These are phyloP conservation scores for Fusarium napiforme DNA, from an alignment of 2,329 filamentous ascomycete genomes.

Conservation along the genomic window DNA sequence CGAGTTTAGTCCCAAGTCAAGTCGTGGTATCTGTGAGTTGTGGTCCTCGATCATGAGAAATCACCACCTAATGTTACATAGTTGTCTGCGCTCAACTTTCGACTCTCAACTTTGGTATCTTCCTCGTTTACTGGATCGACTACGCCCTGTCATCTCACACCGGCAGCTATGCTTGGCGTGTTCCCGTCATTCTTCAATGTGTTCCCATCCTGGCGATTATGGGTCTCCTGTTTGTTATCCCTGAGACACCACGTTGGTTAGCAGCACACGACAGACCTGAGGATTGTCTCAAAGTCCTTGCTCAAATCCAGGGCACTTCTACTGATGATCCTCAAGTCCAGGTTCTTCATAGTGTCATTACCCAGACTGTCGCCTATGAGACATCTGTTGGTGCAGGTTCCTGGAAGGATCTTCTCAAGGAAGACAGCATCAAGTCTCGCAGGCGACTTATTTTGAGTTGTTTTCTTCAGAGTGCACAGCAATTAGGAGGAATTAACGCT, in stretches of 20 bases:
- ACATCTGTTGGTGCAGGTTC: constrained; percentile 45
- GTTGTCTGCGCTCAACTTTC: constrained; percentile 59
- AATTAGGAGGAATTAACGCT: constrained; percentile 61
- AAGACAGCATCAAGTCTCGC: constrained; percentile 49
- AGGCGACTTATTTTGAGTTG: constrained; percentile 49
- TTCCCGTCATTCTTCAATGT: constrained; percentile 56
- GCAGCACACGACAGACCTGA: constrained; percentile 52
- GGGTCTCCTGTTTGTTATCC: constrained; percentile 51
- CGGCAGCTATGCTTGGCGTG: constrained; percentile 52
- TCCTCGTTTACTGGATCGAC: constrained; percentile 59
- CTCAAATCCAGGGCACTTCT: constrained; percentile 49
- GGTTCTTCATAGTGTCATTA: constrained; percentile 46
- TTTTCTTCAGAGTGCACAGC: constrained; percentile 52
- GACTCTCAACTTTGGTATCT: constrained; percentile 59
- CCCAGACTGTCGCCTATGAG: constrained; percentile 49
- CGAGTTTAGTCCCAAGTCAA: constrained; percentile 55
- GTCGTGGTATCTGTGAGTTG: constrained; percentile 47
- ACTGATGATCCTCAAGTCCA: constrained; percentile 38
- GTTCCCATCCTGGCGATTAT: constrained; percentile 54
- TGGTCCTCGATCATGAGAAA: background rate
- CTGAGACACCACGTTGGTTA: constrained; percentile 58
- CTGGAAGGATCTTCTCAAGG: constrained; percentile 47
- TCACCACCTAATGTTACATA: constrained; percentile 10
- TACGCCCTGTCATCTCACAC: constrained; percentile 52
- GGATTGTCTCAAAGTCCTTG: constrained; percentile 51